Percentiles rank a stretch among this genome's conserved stretches.
phyloP scores from a whole-genome alignment of 768 basidiomycete genomes.

The Clitopilus passeckerianus region DNA sequence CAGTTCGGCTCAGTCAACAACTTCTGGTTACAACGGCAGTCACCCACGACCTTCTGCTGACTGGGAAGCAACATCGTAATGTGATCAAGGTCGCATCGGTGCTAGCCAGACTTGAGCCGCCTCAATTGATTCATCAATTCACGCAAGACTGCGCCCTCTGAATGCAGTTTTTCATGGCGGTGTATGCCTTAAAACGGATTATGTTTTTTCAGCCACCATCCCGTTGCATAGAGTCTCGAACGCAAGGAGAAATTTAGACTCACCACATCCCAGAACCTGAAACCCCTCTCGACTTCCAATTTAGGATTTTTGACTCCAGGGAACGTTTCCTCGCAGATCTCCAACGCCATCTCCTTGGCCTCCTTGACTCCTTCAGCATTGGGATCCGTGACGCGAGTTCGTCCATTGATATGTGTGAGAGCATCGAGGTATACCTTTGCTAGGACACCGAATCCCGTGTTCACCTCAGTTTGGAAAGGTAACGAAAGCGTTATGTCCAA shows the following conservation, averaged over 20 bases:
- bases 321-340: conserved; percentile 93
- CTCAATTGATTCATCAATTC: conserved; percentile 96
- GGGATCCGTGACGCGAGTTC: conserved; percentile 70
- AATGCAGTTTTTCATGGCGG: conserved; percentile 87
- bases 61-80: background rate
- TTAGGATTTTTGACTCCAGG: conserved; percentile 84
- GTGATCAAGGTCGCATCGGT: conserved; percentile 77
- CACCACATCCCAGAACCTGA: conserved; percentile 98
- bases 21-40: background rate
- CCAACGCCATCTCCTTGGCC: conserved; percentile 82
- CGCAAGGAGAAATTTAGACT: conserved; percentile 29
- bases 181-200: conserved; percentile 55
- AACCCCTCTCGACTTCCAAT: conserved; percentile 90
- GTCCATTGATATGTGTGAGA: conserved; percentile 81
- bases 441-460: conserved; percentile 96
- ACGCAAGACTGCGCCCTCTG: conserved; percentile 72
- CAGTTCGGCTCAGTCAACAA: conserved; percentile 1
- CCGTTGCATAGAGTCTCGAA: background rate
- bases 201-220: conserved; percentile 3
- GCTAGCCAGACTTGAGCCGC: conserved; percentile 91
- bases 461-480: conserved; percentile 94
- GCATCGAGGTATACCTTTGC: conserved; percentile 97
- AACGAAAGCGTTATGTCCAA: conserved; percentile 89
- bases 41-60: background rate
- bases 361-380: conserved; percentile 76